phyloP scores from a whole-genome alignment of 257 asterid genomes.

The Paraleonurus japonicus region DNA sequence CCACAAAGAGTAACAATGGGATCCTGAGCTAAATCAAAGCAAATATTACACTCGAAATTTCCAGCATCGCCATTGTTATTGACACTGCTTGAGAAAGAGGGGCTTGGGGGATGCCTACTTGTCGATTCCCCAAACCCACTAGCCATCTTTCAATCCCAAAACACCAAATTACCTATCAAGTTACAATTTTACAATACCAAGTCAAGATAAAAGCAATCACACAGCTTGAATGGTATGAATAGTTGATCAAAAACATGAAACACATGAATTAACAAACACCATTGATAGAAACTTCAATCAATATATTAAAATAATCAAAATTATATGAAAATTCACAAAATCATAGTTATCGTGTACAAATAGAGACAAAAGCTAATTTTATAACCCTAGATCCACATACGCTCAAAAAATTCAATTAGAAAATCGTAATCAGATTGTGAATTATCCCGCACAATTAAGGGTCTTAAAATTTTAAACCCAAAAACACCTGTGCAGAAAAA shows the following conservation, averaged over 20 bases:
- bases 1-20: conserved; percentile 72
- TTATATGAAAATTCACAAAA: neutral
- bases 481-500: neutral
- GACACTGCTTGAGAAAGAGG: conserved; percentile 42
- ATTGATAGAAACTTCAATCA: neutral
- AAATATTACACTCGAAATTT: conserved; percentile 70
- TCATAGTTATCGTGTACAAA: neutral
- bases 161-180: conserved; percentile 20
- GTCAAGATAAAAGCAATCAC: neutral
- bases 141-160: conserved; percentile 37
- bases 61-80: conserved; percentile 54
- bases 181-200: neutral
- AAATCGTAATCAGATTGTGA: neutral
- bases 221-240: neutral
- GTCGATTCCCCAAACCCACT: conserved; percentile 63
- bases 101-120: conserved; percentile 43
- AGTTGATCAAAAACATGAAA: neutral
- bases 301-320: neutral
- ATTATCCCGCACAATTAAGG: neutral
- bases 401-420: neutral
- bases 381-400: conserved; percentile 9
- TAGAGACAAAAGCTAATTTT: neutral
- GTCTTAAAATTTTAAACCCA: conserved; percentile 6
- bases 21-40: conserved; percentile 69
- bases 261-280: neutral